A percentile compares a stretch with the other conserved stretches of the same genome.
These are phyloP conservation scores for Nemania bipapillata DNA, from an alignment of 2,329 filamentous ascomycete genomes.

Conservation along the genomic window DNA sequence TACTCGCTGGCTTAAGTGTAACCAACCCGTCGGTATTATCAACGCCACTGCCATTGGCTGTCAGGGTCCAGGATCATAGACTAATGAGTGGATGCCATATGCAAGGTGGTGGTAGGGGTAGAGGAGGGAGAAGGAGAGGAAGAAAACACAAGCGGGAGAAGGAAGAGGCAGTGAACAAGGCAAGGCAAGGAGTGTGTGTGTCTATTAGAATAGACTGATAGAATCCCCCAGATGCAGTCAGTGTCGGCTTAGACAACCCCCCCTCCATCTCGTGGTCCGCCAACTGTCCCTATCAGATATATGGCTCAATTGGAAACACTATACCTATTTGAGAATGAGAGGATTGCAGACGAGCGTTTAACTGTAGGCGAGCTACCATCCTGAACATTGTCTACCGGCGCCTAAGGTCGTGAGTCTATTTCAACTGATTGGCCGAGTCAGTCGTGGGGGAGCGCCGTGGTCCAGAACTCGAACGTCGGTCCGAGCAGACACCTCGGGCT, in stretches of 20 bases:
- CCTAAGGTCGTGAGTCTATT: constrained; percentile 3
- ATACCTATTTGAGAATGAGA: background rate
- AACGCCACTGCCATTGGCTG: constrained; percentile 36
- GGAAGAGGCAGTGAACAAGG: constrained; percentile 3
- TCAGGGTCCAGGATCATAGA: constrained; percentile 22
- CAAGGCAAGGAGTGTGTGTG: constrained; percentile 36
- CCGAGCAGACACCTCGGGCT: constrained; percentile 10
- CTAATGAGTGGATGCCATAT: constrained; percentile 42
- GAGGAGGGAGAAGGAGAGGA: constrained; percentile 27
- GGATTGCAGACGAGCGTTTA: constrained; percentile 35
- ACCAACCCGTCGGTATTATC: constrained; percentile 43
- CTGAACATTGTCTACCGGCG: background rate
- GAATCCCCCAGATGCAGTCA: constrained; percentile 19
- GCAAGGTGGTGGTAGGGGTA: constrained; percentile 41
- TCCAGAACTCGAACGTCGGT: constrained; percentile 27
- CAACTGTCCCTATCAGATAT: constrained; percentile 29
- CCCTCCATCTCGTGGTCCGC: constrained; percentile 6
- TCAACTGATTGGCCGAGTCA: constrained; percentile 20
- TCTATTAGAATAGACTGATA: constrained; percentile 36
- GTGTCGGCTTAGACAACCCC: constrained; percentile 29
- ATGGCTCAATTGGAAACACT: constrained; percentile 30
- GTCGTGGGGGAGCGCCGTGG: constrained; percentile 23
- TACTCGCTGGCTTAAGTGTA: constrained; percentile 38
- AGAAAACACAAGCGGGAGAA: constrained; percentile 24
- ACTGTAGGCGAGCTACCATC: constrained; percentile 27